phyloP scores from a whole-genome alignment of 2,329 filamentous ascomycete species.

The Aspergillus candidus region DNA sequence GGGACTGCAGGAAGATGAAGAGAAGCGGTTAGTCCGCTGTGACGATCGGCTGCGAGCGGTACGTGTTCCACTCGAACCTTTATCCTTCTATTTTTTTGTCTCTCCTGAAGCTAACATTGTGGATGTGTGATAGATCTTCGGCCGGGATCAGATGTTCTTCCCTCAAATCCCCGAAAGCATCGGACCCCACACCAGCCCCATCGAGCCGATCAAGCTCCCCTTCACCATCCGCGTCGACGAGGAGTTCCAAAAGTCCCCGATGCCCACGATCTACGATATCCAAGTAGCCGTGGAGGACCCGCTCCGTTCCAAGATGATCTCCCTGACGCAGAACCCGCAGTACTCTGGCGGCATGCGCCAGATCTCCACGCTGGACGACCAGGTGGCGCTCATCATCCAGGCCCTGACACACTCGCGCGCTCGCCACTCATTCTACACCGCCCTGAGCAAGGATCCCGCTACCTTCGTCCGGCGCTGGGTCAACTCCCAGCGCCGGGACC shows the following conservation, averaged over 20 bases:
- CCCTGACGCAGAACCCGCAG: conserved; percentile 62
- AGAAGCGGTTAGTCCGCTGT: conserved; percentile 86
- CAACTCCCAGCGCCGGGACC: conserved; percentile 81
- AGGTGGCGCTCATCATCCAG: conserved; percentile 75
- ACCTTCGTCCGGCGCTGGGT: conserved; percentile 83
- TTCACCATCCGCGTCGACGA: conserved; percentile 94
- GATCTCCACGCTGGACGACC: conserved; percentile 72
- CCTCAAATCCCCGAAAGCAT: conserved; percentile 78
- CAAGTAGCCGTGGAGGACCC: conserved; percentile 80
- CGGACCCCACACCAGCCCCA: conserved; percentile 66
- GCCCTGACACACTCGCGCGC: conserved; percentile 78
- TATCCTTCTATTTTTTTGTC: neutral
- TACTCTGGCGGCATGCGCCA: conserved; percentile 69
- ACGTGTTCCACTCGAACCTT: conserved; percentile 26
- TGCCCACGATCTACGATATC: conserved; percentile 84
- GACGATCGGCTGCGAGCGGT: conserved; percentile 76
- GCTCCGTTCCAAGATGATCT: conserved; percentile 59
- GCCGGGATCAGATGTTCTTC: conserved; percentile 72
- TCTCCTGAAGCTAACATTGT: neutral
- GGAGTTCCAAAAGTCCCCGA: conserved; percentile 66
- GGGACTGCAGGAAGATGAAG: conserved; percentile 86
- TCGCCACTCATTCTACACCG: conserved; percentile 80
- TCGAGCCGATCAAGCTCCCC: conserved; percentile 73
- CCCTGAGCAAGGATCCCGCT: conserved; percentile 72
- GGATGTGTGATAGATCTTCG: conserved; percentile 55